These are phyloP conservation scores for Coprinopsis cinerea DNA, from an alignment of 768 basidiomycete genomes.

Conservation along the genomic window DNA sequence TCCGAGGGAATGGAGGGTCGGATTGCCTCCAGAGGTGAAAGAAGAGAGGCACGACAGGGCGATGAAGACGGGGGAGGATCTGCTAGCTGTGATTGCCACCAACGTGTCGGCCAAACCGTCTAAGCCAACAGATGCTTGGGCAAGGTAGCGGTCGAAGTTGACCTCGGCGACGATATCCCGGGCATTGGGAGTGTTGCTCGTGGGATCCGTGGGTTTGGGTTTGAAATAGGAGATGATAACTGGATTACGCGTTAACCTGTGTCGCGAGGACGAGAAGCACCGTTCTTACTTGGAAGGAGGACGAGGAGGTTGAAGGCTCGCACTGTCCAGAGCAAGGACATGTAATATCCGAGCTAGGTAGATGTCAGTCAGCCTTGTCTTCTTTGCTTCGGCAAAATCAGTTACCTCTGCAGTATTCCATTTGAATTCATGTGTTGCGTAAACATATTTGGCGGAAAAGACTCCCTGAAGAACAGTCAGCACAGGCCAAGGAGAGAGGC, in stretches of 20 bases:
- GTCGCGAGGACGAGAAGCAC: not conserved
- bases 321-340: constrained; percentile 59
- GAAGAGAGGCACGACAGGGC: constrained; percentile 56
- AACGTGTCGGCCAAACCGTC: constrained; percentile 62
- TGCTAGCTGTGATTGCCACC: constrained; percentile 47
- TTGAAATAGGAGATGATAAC: constrained; percentile 62
- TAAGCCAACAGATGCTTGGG: constrained; percentile 57
- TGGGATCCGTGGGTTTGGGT: constrained; percentile 30
- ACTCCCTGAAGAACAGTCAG: constrained; percentile 43
- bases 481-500: not conserved
- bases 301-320: constrained; percentile 64
- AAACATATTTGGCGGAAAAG: constrained; percentile 72
- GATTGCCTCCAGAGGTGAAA: constrained; percentile 63
- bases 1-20: constrained; percentile 63
- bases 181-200: constrained; percentile 25
- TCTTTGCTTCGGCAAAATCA: not conserved
- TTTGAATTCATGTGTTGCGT: constrained; percentile 63
- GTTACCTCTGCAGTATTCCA: constrained; percentile 58
- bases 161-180: constrained; percentile 53
- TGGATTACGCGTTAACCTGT: constrained; percentile 16
- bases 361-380: constrained; percentile 2
- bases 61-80: constrained; percentile 49
- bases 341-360: constrained; percentile 62
- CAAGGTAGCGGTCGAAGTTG: constrained; percentile 62
- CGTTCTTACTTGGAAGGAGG: constrained; percentile 55